Percentiles rank a stretch among this genome's conserved stretches.
Evolutionary conservation across 176 grass and related monocot genomes (phyloP).

Genomic region (Oryza nivara): DNA sequence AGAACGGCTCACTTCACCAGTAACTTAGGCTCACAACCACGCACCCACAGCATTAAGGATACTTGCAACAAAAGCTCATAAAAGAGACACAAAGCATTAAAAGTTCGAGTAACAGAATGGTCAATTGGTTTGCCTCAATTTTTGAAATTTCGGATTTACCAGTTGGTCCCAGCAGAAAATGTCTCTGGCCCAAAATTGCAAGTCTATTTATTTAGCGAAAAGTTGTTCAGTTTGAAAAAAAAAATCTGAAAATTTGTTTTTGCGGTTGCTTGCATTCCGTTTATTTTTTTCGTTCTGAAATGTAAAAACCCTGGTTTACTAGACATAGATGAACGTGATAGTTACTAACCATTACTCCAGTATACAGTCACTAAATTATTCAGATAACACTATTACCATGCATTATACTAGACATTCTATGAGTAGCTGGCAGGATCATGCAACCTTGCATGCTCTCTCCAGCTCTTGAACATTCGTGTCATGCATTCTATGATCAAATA

Average conservation of each 20-base stretch:
- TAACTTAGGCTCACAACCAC: too few species aligned
- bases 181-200: too few species aligned
- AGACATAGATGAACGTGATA: background rate
- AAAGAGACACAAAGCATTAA: too few species aligned
- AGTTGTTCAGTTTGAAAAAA: background rate
- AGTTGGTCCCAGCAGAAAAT: too few species aligned
- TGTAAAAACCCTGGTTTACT: background rate
- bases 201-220: too few species aligned
- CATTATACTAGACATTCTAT: background rate
- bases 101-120: background rate
- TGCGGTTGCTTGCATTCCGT: background rate
- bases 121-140: background rate
- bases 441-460: conserved; percentile 48
- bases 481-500: conserved; percentile 14
- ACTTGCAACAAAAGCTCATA: too few species aligned
- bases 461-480: conserved; percentile 33
- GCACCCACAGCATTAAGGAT: too few species aligned
- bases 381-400: background rate
- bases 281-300: too few species aligned
- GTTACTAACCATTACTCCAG: background rate
- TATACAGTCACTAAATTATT: conserved; percentile 19
- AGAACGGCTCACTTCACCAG: too few species aligned
- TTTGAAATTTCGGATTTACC: background rate
- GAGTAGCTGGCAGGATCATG: background rate
- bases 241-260: background rate